Percentiles rank a stretch among this genome's conserved stretches.
phyloP scores from a whole-genome alignment of 1,284 basidiomycete genomes.

The Pascua sp. region DNA sequence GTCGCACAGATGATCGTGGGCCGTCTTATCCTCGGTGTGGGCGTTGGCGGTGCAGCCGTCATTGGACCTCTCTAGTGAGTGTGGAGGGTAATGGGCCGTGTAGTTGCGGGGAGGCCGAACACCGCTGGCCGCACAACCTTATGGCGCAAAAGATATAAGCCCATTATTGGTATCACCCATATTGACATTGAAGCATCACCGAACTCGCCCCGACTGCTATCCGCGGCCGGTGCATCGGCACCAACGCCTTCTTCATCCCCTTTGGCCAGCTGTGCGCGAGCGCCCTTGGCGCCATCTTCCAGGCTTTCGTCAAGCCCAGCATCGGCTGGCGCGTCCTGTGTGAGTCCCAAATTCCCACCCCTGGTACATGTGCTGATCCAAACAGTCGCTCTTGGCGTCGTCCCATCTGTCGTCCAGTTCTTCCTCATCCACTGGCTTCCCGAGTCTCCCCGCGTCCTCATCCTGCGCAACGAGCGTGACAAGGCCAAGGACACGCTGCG shows the following conservation, averaged over 20 bases:
- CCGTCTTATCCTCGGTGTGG: conserved; percentile 44
- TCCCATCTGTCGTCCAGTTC: conserved; percentile 39
- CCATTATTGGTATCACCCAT: no score
- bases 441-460: conserved; percentile 41
- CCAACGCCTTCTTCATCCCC: conserved; percentile 38
- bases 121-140: no score
- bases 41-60: conserved; percentile 37
- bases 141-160: no score
- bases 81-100: no score
- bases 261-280: conserved; percentile 42
- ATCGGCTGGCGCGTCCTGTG: conserved; percentile 20
- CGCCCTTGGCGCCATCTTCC: conserved; percentile 34
- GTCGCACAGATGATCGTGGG: conserved; percentile 38
- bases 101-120: no score
- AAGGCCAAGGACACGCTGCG: conserved; percentile 25
- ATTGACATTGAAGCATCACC: conserved; percentile 19
- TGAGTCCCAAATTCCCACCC: conserved; percentile 5
- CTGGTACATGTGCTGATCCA: background rate
- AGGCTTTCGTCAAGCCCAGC: conserved; percentile 3
- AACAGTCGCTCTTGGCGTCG: conserved; percentile 38
- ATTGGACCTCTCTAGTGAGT: conserved; percentile 16
- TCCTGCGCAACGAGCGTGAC: conserved; percentile 28
- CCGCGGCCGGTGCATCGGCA: conserved; percentile 33
- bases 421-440: conserved; percentile 42
- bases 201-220: conserved; percentile 43